Evolutionary conservation across 2,329 filamentous ascomycete species (phyloP), one percentile per base, ranked within the genome.

Genomic region (Grosmannia clavigera): DNA sequence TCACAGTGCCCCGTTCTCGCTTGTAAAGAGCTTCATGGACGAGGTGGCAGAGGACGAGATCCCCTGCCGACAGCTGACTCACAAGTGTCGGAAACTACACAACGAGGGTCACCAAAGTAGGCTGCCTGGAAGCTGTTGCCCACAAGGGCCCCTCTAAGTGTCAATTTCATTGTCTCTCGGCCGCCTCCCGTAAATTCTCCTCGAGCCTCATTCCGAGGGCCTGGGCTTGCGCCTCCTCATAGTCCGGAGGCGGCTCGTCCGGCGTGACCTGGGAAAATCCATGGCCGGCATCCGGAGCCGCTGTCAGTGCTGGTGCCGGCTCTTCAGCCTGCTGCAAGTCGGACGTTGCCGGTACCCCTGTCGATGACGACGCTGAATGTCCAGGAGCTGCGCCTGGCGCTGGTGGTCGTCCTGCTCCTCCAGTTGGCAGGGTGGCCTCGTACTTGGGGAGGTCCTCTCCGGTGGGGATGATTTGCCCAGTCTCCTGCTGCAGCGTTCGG

Each of bases 391-490:
- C 61, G 50, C 63, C 63, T 3, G 66, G 53, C 11, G 31, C 46
- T 6, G 43, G 64, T 57, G 19, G 50, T 6, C 25, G 5, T 3
- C 29, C 40, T 7, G 10, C 14, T 1, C 43, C n/a, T 16, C 76
- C 76, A 35, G 10, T 22, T 6, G 61, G 51, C 25, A 43, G 46
- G 1, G 56, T 58, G 1, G 84, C 85, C 69, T 92, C 88, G 70
- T 97, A 97, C 31, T 88, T 88, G 10, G 92, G 94, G 58, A 97
- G 75, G 64, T 95, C 88, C 65, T 97, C 92, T 59, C 95, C 78
- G 68, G 94, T 83, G 58, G 81, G 81, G 35, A 84, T 76, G 54
- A 73, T 76, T 64, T 78, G 78, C n/a, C 85, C 86, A 64, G 80
- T 83, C 67, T 88, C 86, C 60, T 85, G 75, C 38, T 86, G 85